A percentile compares a stretch with the other conserved stretches of the same genome.
Conservation (phyloP, 768 basidiomycete species). For the Lepiota subincarnata region DNA sequence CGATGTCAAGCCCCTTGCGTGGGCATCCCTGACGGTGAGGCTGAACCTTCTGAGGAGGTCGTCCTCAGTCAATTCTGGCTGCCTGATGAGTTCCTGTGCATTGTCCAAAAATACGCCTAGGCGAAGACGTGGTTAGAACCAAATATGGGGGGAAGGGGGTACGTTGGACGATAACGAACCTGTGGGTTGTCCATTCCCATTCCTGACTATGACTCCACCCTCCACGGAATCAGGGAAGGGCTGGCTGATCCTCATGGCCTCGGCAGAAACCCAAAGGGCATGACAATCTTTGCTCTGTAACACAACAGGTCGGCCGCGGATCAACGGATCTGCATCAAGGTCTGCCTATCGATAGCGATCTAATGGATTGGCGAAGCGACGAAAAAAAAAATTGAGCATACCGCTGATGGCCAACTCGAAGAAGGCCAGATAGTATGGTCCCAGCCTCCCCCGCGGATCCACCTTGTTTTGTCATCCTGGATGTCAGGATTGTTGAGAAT, state of each 20-base stretch:
- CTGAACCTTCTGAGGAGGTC: conserved; percentile 61
- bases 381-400: conserved; percentile 25
- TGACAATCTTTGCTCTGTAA: conserved; percentile 87
- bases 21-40: conserved; percentile 61
- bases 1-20: conserved; percentile 70
- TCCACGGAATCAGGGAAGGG: conserved; percentile 68
- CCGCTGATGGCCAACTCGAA: conserved; percentile 63
- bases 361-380: neutral
- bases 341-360: conserved; percentile 44
- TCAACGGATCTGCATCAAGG: conserved; percentile 64
- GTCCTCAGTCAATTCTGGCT: conserved; percentile 58
- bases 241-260: conserved; percentile 50
- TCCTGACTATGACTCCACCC: conserved; percentile 77
- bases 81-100: conserved; percentile 70
- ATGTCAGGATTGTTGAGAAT: conserved; percentile 57
- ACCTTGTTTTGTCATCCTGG: conserved; percentile 50
- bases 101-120: conserved; percentile 80
- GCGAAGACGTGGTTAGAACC: conserved; percentile 6
- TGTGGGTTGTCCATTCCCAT: conserved; percentile 61
- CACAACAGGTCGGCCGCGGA: conserved; percentile 66
- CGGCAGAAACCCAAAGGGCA: conserved; percentile 79
- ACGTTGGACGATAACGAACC: conserved; percentile 38
- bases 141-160: conserved; percentile 9
- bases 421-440: conserved; percentile 78
- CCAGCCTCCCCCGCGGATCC: conserved; percentile 85